These are phyloP conservation scores for Fusarium denticulatum DNA, from an alignment of 2,329 filamentous ascomycete genomes.

Conservation along the genomic window DNA sequence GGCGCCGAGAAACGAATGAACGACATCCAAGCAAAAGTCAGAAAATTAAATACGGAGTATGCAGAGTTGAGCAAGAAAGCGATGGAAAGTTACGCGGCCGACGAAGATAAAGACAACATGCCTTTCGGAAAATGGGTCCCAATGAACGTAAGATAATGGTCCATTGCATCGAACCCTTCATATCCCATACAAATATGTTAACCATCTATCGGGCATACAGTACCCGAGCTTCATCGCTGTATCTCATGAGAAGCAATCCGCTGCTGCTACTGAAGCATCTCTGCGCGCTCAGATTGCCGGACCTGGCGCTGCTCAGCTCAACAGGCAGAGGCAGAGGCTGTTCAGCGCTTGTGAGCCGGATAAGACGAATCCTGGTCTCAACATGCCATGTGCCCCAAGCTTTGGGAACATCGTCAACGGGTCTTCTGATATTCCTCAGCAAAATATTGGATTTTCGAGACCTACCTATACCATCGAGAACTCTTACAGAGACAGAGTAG, in stretches of 20 bases:
- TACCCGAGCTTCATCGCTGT: background rate
- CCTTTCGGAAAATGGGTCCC: background rate
- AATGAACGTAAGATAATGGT: background rate
- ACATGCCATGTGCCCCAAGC: background rate
- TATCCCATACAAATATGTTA: background rate
- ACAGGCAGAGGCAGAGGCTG: background rate
- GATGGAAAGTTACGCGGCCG: accelerated
- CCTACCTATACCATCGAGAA: background rate
- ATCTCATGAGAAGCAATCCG: background rate
- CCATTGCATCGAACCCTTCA: background rate
- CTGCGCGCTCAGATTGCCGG: background rate
- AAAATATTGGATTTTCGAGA: accelerated
- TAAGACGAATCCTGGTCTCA: background rate
- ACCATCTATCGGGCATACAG: background rate
- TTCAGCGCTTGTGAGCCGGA: background rate
- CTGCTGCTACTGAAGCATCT: background rate
- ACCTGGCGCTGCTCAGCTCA: background rate
- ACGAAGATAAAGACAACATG: background rate
- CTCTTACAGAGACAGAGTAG: background rate
- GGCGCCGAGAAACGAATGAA: background rate
- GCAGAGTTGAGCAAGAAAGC: accelerated
- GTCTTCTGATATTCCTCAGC: background rate
- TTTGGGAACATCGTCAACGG: background rate
- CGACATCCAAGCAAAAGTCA: background rate
- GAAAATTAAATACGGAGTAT: background rate